Conservation (phyloP, 768 basidiomycete genomes). For the Lactarius tabidus region DNA sequence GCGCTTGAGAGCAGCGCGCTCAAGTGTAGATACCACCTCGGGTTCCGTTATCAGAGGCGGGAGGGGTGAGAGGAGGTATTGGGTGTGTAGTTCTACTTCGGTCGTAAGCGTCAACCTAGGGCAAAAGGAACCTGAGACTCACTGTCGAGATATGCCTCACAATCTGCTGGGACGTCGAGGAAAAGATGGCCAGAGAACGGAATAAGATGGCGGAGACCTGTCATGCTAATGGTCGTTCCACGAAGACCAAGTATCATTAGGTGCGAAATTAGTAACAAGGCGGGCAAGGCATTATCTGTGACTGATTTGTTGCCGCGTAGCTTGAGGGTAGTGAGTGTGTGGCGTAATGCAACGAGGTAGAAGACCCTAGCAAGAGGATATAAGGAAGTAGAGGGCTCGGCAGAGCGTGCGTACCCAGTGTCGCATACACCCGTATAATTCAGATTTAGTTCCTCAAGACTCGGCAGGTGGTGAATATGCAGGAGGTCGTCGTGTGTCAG, state of each 20-base stretch:
- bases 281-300: constrained; percentile 53
- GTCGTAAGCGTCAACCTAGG: not conserved
- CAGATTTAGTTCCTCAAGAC: constrained; percentile 3
- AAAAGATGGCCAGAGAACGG: constrained; percentile 39
- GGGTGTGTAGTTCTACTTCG: constrained; percentile 40
- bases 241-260: constrained; percentile 49
- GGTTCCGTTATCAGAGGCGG: constrained; percentile 51
- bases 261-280: constrained; percentile 45
- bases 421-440: constrained; percentile 43
- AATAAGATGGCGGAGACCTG: constrained; percentile 52
- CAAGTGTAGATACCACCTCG: constrained; percentile 39
- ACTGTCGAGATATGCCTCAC: constrained; percentile 55
- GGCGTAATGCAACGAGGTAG: constrained; percentile 52
- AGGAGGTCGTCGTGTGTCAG: not conserved
- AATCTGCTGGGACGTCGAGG: constrained; percentile 51
- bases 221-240: constrained; percentile 53
- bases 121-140: constrained; percentile 21
- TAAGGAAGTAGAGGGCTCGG: not conserved
- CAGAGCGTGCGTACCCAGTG: not conserved
- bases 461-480: constrained; percentile 2
- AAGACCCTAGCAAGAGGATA: constrained; percentile 44
- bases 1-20: constrained; percentile 45
- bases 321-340: constrained; percentile 48
- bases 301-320: constrained; percentile 51
- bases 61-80: constrained; percentile 45